Conservation (phyloP, 2,329 filamentous ascomycete species). For the Phialocephala sp. region DNA sequence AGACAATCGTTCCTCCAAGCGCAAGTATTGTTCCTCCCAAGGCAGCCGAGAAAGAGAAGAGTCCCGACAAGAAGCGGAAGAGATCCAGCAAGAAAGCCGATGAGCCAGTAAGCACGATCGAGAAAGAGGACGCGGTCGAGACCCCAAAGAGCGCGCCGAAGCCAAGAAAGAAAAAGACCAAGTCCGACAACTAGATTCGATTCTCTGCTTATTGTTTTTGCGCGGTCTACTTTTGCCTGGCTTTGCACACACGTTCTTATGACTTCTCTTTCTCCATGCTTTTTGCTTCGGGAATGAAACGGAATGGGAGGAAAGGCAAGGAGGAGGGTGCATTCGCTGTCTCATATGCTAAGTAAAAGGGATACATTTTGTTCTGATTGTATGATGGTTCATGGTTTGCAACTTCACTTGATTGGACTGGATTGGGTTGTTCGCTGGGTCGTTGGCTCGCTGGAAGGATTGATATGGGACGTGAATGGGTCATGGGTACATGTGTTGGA, state of each 20-base stretch:
- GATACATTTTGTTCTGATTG: not conserved
- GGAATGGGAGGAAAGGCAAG: not conserved
- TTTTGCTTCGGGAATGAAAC: not conserved
- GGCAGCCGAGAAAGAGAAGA: slow-evolving; percentile 43
- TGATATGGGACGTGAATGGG: not conserved
- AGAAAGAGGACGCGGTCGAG: slow-evolving; percentile 48
- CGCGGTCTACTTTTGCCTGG: not conserved
- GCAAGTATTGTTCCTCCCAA: slow-evolving; percentile 34
- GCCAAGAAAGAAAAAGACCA: slow-evolving; percentile 48
- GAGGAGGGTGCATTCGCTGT: slow-evolving; percentile 9
- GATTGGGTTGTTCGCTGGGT: not conserved
- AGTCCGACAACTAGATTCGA: slow-evolving; percentile 57
- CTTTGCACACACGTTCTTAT: slow-evolving; percentile 1
- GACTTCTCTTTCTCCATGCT: not conserved
- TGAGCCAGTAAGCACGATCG: slow-evolving; percentile 24
- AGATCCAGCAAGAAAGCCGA: slow-evolving; percentile 57
- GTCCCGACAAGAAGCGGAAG: slow-evolving; percentile 69
- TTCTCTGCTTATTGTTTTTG: not conserved
- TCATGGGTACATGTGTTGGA: not conserved
- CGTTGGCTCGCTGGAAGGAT: not conserved
- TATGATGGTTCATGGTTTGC: not conserved
- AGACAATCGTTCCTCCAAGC: slow-evolving; percentile 31
- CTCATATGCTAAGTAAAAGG: slow-evolving; percentile 4
- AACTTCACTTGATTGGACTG: not conserved
- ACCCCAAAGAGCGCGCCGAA: slow-evolving; percentile 39